Conservation (phyloP, 129 eudicot genomes). For the Arctium minus region DNA sequence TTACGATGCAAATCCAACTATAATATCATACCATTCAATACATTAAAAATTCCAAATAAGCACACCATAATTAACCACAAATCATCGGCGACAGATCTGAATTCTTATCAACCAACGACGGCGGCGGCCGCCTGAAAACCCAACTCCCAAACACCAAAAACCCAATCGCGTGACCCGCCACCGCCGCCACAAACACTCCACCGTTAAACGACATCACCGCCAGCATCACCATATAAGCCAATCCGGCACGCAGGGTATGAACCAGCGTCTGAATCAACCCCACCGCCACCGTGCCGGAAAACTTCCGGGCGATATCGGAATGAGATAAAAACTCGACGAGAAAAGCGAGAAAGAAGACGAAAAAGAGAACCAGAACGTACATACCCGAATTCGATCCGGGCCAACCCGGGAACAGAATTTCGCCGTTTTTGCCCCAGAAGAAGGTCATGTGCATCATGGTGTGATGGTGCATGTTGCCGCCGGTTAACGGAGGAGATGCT, state of each 20-base stretch:
- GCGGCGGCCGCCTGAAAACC: constrained; percentile 31
- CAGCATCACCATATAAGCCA: constrained; percentile 77
- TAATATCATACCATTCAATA: not conserved
- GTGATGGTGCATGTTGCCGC: constrained; percentile 28
- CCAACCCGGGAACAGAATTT: constrained; percentile 68
- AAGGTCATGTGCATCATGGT: constrained; percentile 93
- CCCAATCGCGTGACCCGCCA: constrained; percentile 73
- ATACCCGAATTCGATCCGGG: constrained; percentile 59
- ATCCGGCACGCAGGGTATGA: constrained; percentile 49
- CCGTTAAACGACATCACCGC: constrained; percentile 81
- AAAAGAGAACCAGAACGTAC: constrained; percentile 54
- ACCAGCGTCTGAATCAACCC: constrained; percentile 50
- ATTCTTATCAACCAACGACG: constrained; percentile 15
- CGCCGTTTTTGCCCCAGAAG: constrained; percentile 73
- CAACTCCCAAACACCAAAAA: constrained; percentile 68
- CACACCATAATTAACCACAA: constrained; percentile 22
- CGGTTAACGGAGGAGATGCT: constrained; percentile 17
- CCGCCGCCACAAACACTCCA: constrained; percentile 60
- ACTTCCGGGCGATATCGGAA: constrained; percentile 21
- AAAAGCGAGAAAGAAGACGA: constrained; percentile 52
- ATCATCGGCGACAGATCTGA: constrained; percentile 52
- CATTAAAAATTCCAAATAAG: not conserved
- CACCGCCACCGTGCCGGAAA: constrained; percentile 14
- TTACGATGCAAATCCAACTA: not conserved
- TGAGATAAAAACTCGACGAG: constrained; percentile 63